These are phyloP conservation scores for Furcasterigmium furcatum DNA, from an alignment of 2,329 filamentous ascomycete genomes.

Conservation along the genomic window DNA sequence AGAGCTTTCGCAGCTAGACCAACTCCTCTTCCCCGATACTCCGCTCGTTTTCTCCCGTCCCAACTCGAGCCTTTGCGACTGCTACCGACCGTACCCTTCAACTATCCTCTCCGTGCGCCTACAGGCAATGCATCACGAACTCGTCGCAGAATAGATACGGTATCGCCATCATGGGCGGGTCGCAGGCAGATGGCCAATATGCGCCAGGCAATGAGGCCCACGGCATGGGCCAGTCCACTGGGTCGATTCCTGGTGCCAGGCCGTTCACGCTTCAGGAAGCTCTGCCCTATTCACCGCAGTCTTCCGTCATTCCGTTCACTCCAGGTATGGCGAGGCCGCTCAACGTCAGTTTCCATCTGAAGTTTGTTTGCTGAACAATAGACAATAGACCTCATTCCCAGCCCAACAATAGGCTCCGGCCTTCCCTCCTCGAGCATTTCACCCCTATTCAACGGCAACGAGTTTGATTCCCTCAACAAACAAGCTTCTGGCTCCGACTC, in stretches of 20 bases:
- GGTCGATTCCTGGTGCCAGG: constrained; percentile 12
- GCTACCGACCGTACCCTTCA: no score
- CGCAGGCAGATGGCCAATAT: background rate
- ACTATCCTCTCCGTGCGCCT: background rate
- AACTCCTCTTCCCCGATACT: no score
- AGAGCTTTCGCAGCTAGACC: no score
- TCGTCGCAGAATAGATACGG: background rate
- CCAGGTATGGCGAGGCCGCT: constrained; percentile 50
- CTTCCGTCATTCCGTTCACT: constrained; percentile 75
- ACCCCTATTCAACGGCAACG: constrained; percentile 46
- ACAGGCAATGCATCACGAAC: background rate
- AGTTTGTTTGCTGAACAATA: background rate
- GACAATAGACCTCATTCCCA: constrained; percentile 59
- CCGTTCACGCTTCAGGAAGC: constrained; percentile 70
- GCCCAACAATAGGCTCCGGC: constrained; percentile 57
- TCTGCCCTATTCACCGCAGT: constrained; percentile 78
- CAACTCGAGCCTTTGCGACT: background rate
- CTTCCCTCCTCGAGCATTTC: constrained; percentile 48
- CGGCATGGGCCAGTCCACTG: background rate
- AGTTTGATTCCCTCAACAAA: constrained; percentile 67
- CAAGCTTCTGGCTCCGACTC: constrained; percentile 59
- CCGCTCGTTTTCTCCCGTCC: no score
- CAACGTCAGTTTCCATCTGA: background rate
- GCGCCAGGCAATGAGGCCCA: background rate
- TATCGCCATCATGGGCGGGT: background rate